A percentile compares a stretch with the other conserved stretches of the same genome.
Conservation (phyloP, 2,329 filamentous ascomycete species). For the Penicillium sp. region DNA sequence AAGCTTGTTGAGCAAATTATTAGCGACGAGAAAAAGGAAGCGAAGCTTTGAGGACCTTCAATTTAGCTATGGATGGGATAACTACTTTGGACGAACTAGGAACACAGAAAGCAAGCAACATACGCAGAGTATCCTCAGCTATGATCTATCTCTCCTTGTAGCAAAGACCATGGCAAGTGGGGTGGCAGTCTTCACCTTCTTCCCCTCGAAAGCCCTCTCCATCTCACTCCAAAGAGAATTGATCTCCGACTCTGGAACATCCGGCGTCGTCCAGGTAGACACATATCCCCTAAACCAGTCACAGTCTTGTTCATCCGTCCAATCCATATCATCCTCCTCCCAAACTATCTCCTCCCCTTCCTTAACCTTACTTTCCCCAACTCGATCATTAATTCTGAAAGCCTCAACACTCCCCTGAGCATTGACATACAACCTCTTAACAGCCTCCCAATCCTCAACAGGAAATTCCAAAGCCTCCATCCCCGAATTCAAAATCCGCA, state of each 20-base stretch:
- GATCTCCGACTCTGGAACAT: neutral
- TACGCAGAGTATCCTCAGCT: neutral
- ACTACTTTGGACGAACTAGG: neutral
- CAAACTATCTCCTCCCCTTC: conserved; percentile 4
- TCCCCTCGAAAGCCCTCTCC: conserved; percentile 3
- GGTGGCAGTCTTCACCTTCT: conserved; percentile 4
- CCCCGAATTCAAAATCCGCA: conserved; percentile 3
- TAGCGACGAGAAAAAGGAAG: neutral
- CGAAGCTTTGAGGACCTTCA: conserved; percentile 3
- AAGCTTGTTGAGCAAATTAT: conserved; percentile 26
- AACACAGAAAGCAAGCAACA: neutral
- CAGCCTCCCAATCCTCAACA: neutral
- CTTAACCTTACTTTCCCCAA: neutral
- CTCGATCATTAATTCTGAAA: conserved; percentile 3
- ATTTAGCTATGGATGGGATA: neutral
- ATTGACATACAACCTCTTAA: conserved; percentile 4
- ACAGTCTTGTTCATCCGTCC: conserved; percentile 6
- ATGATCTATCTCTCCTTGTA: neutral
- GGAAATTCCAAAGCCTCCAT: neutral
- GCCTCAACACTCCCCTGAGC: conserved; percentile 1
- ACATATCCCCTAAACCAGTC: conserved; percentile 7
- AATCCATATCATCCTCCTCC: conserved; percentile 1
- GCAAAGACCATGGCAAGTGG: conserved; percentile 7
- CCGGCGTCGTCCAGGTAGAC: conserved; percentile 3
- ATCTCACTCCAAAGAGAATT: conserved; percentile 5